Evolutionary conservation across 306 rosid species (phyloP).

Genomic region (Adenanthera pavonina): DNA sequence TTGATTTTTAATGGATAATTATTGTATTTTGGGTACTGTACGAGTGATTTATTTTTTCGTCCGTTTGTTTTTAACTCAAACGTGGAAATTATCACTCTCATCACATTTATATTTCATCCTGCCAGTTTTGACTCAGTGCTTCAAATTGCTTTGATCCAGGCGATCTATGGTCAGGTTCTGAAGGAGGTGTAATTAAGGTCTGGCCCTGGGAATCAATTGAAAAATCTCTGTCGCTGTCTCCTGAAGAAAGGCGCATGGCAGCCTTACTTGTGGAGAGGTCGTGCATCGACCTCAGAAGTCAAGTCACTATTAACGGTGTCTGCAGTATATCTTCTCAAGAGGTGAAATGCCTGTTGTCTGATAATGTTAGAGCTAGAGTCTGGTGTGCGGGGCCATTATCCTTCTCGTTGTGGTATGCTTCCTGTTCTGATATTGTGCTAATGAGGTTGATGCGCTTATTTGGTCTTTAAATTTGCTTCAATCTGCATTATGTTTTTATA

Average conservation of each 20-base stretch:
- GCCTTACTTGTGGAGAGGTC: slow-evolving; percentile 97
- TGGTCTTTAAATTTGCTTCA: background rate
- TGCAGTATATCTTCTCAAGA: slow-evolving; percentile 97
- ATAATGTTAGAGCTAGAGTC: slow-evolving; percentile 72
- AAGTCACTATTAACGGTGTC: slow-evolving; percentile 89
- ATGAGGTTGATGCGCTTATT: background rate
- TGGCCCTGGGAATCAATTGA: slow-evolving; percentile 99
- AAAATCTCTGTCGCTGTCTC: slow-evolving; percentile 84
- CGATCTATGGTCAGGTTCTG: slow-evolving; percentile 96
- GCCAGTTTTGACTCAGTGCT: background rate
- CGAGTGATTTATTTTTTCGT: background rate
- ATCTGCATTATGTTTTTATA: slow-evolving; percentile 10
- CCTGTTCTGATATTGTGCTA: slow-evolving; percentile 10
- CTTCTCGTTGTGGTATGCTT: slow-evolving; percentile 83
- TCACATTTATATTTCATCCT: background rate
- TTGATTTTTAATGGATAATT: background rate
- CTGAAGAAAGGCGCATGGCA: slow-evolving; percentile 96
- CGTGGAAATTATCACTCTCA: slow-evolving; percentile 3
- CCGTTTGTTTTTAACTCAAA: background rate
- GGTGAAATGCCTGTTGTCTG: slow-evolving; percentile 76
- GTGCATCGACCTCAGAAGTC: slow-evolving; percentile 73
- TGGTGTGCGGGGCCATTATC: slow-evolving; percentile 83
- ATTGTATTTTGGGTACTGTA: background rate
- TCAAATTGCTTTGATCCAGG: slow-evolving; percentile 55
- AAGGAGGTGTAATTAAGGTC: slow-evolving; percentile 83